Evolutionary conservation across 1,284 basidiomycete species (phyloP).

Genomic region (Moesziomyces parantarcticus): DNA sequence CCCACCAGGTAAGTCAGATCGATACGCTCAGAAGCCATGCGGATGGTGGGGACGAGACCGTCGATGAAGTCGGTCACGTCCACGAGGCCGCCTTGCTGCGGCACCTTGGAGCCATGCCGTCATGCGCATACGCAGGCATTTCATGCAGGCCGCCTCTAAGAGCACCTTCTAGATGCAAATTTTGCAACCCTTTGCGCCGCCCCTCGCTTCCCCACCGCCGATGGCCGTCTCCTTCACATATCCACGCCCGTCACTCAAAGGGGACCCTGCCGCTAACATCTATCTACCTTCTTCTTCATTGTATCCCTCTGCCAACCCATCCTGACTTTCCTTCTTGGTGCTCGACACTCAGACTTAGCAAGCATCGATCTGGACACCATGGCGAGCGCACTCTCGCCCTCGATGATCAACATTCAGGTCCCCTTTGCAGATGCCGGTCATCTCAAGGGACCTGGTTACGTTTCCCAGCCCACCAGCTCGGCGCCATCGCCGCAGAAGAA

Average conservation of each 20-base stretch:
- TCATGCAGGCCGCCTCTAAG: slow-evolving; percentile 5
- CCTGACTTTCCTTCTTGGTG: no score
- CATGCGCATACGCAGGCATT: slow-evolving; percentile 7
- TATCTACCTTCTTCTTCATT: slow-evolving; percentile 8
- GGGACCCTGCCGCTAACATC: slow-evolving; percentile 43
- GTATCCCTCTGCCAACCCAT: background rate
- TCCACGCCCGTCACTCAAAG: slow-evolving; percentile 2
- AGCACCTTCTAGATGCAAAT: slow-evolving; percentile 5
- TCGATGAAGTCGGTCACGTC: background rate
- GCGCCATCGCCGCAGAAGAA: slow-evolving; percentile 45
- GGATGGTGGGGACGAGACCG: background rate
- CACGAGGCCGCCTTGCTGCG: background rate
- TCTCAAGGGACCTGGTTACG: slow-evolving; percentile 21
- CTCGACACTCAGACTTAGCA: no score
- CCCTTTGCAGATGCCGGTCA: slow-evolving; percentile 47
- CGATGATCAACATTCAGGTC: slow-evolving; percentile 44
- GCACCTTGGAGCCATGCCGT: background rate
- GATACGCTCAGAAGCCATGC: no score
- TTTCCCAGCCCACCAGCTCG: slow-evolving; percentile 20
- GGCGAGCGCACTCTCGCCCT: slow-evolving; percentile 45
- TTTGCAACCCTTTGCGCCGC: slow-evolving; percentile 2
- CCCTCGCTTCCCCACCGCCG: slow-evolving; percentile 7
- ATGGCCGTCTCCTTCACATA: background rate
- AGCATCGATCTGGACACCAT: slow-evolving; percentile 8
- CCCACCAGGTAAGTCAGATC: slow-evolving; percentile 20